Evolutionary conservation across 1,284 basidiomycete genomes (phyloP), one percentile per base, ranked within the genome.

Genomic region (Phellopilus nigrolimitatus): DNA sequence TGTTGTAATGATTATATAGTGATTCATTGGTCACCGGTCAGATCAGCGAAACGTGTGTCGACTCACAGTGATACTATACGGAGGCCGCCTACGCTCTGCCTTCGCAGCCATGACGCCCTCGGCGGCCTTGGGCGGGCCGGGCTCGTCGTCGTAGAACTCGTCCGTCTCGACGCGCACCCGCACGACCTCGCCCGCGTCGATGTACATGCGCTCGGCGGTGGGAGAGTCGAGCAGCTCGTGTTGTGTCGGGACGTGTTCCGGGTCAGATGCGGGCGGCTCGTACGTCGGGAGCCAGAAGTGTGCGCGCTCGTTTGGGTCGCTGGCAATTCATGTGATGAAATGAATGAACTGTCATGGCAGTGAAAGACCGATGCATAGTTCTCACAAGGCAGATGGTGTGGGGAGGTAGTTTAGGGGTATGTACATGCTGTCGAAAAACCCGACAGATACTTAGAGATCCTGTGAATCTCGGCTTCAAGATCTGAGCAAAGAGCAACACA

Each of bases 351-450:
- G 15, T n/a, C 19, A 13, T 6, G 34, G 25, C 27, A 17, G 8
- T 25, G 17, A 34, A 33, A 6, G 37, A 30, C 47, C 39, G 28
- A 28, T 27, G 19, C 27, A 27, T 38, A 46, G 22, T 70, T n/a
- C 84, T 54, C 62, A 90, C 87, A 91, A 94, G 2, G 87, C 80
- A 27, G 79, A 82, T 1, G 88, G 88, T 59, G 83, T 78, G 3
- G 90, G 91, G 34, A 80, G 82, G 71, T 76, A 95, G 50, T 70
- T 78, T 28, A 68, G 70, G 38, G 74, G 88, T 42, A 98, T 79
- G 64, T 91, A 90, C 33, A 98, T 86, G 62, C 97, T 94, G 64
- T 95, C 91, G 63, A 98, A 99, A 71, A 99, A 98, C 12, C 86
- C 88, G 31, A 97, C 68, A 6, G 88, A 84, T 28, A 97, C 92